Percentiles rank a stretch among this genome's conserved stretches.
phyloP scores from a whole-genome alignment of 2,329 filamentous ascomycete genomes.

The Epichloe gansuensis region DNA sequence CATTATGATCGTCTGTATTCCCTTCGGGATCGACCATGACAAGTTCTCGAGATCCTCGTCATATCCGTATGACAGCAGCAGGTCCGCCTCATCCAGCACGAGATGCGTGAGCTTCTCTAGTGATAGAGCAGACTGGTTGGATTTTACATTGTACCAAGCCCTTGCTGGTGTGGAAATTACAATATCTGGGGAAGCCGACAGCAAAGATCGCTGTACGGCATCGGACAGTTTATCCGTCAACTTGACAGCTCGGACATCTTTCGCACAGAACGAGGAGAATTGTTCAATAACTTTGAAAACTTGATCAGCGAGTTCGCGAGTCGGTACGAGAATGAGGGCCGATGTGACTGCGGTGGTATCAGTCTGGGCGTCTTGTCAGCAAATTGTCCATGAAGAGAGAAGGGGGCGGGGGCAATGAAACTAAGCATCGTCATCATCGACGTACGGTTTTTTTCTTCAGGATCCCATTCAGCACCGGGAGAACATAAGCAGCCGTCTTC shows the following conservation, averaged over 20 bases:
- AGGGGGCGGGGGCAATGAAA: neutral
- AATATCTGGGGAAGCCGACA: slow-evolving; percentile 77
- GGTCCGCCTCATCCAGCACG: slow-evolving; percentile 86
- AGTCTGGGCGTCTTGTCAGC: slow-evolving; percentile 23
- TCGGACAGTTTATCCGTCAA: slow-evolving; percentile 84
- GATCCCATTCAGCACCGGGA: slow-evolving; percentile 78
- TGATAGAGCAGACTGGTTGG: slow-evolving; percentile 46
- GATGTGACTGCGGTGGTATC: slow-evolving; percentile 45
- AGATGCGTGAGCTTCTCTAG: slow-evolving; percentile 61
- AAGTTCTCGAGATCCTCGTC: slow-evolving; percentile 78
- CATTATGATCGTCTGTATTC: slow-evolving; percentile 83
- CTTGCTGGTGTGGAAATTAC: slow-evolving; percentile 85
- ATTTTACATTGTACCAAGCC: slow-evolving; percentile 65
- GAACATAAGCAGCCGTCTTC: slow-evolving; percentile 90
- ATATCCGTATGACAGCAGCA: slow-evolving; percentile 89
- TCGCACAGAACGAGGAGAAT: slow-evolving; percentile 71
- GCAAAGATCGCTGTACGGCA: slow-evolving; percentile 72
- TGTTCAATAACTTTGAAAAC: slow-evolving; percentile 66
- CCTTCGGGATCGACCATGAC: slow-evolving; percentile 64
- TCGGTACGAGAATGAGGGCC: slow-evolving; percentile 84
- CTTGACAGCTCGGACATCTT: slow-evolving; percentile 72
- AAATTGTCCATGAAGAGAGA: neutral
- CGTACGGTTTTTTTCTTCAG: slow-evolving; percentile 61
- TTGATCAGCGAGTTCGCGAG: slow-evolving; percentile 86
- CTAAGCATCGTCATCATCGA: neutral